Percentiles rank a stretch among this genome's conserved stretches.
These are phyloP conservation scores for Casuarina glauca DNA, from an alignment of 306 rosid species.

Conservation along the genomic window DNA sequence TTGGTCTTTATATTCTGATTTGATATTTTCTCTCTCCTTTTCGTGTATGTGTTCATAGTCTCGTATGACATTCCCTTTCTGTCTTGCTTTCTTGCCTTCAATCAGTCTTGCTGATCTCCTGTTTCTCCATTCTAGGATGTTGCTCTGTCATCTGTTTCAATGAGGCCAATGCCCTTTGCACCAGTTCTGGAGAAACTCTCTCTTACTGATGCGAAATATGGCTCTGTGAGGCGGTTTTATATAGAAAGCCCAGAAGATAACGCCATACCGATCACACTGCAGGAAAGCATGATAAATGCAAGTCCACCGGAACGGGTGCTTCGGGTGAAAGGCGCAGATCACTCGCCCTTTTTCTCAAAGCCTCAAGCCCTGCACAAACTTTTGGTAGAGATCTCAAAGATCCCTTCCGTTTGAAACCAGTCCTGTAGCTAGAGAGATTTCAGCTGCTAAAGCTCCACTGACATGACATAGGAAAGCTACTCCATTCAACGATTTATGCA, in stretches of 20 bases:
- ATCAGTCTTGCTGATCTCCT: conserved; percentile 20
- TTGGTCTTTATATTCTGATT: background rate
- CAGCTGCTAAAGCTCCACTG: conserved; percentile 25
- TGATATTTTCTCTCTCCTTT: background rate
- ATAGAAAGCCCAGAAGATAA: conserved; percentile 87
- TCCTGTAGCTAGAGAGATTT: conserved; percentile 20
- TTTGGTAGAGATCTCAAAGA: conserved; percentile 76
- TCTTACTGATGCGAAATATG: conserved; percentile 74
- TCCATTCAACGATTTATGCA: conserved; percentile 18
- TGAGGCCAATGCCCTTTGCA: conserved; percentile 87
- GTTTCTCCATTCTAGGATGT: conserved; percentile 62
- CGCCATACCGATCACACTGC: conserved; percentile 70
- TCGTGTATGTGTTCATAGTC: background rate
- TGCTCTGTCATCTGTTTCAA: conserved; percentile 88
- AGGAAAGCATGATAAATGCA: conserved; percentile 72
- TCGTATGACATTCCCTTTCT: background rate
- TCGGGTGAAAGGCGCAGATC: conserved; percentile 81
- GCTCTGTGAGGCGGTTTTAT: conserved; percentile 79
- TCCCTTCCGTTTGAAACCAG: conserved; percentile 34
- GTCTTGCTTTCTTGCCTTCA: background rate
- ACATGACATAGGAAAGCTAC: conserved; percentile 34
- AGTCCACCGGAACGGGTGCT: conserved; percentile 78
- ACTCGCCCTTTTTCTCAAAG: conserved; percentile 93
- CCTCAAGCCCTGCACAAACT: conserved; percentile 97
- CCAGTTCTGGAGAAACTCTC: conserved; percentile 81